Percentiles rank a stretch among this genome's conserved stretches.
Conservation (phyloP, 176 grass and related monocot species). For the Lolium multiflorum region DNA sequence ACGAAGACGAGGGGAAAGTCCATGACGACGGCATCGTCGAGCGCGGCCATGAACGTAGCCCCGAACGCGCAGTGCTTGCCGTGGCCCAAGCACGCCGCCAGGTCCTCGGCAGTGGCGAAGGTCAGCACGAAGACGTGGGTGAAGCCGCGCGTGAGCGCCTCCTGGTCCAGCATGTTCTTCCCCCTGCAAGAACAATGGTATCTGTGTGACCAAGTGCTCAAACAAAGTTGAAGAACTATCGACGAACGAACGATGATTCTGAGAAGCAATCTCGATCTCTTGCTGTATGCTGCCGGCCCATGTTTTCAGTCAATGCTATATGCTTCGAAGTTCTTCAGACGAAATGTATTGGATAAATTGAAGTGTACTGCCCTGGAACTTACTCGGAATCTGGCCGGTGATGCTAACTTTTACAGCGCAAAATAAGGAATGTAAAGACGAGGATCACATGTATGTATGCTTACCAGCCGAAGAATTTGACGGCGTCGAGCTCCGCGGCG, state of each 20-base stretch:
- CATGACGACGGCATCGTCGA: constrained; percentile 64
- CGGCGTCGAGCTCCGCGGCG: constrained; percentile 44
- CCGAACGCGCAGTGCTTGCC: constrained; percentile 53
- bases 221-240: not conserved
- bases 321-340: not conserved
- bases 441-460: not conserved
- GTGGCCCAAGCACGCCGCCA: constrained; percentile 49
- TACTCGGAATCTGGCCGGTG: not conserved
- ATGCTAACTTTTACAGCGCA: not conserved
- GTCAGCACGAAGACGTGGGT: constrained; percentile 54
- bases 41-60: constrained; percentile 54
- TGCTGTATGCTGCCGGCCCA: not conserved
- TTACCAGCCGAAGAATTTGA: constrained; percentile 80
- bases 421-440: not conserved
- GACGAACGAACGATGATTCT: too few relatives aligned
- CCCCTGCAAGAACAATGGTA: constrained; percentile 35
- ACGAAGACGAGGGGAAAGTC: constrained; percentile 65
- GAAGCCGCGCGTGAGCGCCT: constrained; percentile 54
- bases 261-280: not conserved
- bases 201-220: not conserved
- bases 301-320: not conserved
- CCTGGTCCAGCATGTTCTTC: constrained; percentile 37
- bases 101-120: constrained; percentile 47
- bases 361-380: not conserved
- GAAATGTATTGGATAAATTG: not conserved